phyloP scores from a whole-genome alignment of 2,329 filamentous ascomycete genomes.

The Mycogone perniciosa region DNA sequence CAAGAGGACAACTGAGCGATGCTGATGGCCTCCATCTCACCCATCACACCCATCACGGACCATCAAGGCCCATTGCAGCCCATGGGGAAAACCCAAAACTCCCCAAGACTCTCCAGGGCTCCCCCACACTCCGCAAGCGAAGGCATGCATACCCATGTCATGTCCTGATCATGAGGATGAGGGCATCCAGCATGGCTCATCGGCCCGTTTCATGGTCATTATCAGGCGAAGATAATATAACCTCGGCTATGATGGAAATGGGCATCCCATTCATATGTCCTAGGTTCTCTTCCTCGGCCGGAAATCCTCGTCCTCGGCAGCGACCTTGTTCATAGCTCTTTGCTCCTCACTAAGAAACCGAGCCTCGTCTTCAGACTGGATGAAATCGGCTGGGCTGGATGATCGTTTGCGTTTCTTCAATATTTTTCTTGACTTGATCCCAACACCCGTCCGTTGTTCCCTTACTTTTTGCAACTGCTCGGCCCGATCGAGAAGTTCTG shows the following conservation, averaged over 20 bases:
- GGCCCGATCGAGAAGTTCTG: background rate
- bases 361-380: background rate
- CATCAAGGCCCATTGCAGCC: no score
- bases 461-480: background rate
- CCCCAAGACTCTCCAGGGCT: background rate
- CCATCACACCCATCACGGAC: no score
- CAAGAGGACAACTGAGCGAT: conserved; percentile 2
- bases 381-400: background rate
- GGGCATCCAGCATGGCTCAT: no score
- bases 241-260: no score
- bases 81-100: no score
- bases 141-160: no score
- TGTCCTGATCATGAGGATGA: no score
- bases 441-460: background rate
- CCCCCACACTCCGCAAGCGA: background rate
- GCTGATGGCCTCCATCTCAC: conserved; percentile 1
- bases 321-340: background rate
- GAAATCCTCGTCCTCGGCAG: no score
- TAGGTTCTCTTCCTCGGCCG: no score
- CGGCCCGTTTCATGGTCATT: no score
- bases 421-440: background rate
- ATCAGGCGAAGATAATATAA: no score
- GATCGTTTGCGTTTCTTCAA: background rate
- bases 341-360: background rate
- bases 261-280: no score